Percentiles rank a stretch among this genome's conserved stretches.
phyloP scores from a whole-genome alignment of 2,329 filamentous ascomycete species.

The Cryphonectria carpinicola region DNA sequence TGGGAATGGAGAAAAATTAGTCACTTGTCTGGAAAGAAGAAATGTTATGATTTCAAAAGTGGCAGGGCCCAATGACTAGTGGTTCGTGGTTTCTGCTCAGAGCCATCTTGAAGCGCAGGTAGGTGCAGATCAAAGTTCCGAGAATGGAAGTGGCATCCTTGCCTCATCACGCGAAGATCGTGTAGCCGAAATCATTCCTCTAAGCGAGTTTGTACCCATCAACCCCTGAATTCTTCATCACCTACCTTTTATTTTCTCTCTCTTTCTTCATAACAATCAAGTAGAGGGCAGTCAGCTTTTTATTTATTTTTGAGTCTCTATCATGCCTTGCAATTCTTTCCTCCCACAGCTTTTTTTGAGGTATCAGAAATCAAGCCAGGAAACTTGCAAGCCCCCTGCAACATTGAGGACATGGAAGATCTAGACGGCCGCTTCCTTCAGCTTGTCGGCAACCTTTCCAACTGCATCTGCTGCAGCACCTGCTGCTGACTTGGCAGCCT shows the following conservation, averaged over 20 bases:
- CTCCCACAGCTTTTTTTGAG: not conserved
- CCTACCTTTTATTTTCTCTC: no score
- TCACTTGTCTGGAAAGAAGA: not conserved
- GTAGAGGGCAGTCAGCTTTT: not conserved
- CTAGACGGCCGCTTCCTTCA: slow-evolving; percentile 36
- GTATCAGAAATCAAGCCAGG: slow-evolving; percentile 10
- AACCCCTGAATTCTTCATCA: not conserved
- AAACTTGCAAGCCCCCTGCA: not conserved
- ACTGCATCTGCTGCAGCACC: slow-evolving; percentile 31
- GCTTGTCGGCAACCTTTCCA: slow-evolving; percentile 35
- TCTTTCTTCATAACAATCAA: not conserved
- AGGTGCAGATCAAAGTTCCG: slow-evolving; percentile 4
- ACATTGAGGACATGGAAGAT: not conserved
- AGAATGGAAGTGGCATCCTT: slow-evolving; percentile 24
- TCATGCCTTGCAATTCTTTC: not conserved
- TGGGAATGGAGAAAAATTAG: not conserved
- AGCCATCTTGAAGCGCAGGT: not conserved
- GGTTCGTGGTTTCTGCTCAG: not conserved
- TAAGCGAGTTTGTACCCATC: slow-evolving; percentile 4
- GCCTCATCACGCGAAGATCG: slow-evolving; percentile 10
- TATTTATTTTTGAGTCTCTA: slow-evolving; percentile 4
- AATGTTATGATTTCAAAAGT: not conserved
- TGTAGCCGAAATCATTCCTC: slow-evolving; percentile 1
- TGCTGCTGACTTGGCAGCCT: slow-evolving; percentile 29
- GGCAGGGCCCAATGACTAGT: not conserved